A percentile compares a stretch with the other conserved stretches of the same genome.
Conservation (phyloP, 805 yeast species). For the Blastobotrys attinorum region DNA sequence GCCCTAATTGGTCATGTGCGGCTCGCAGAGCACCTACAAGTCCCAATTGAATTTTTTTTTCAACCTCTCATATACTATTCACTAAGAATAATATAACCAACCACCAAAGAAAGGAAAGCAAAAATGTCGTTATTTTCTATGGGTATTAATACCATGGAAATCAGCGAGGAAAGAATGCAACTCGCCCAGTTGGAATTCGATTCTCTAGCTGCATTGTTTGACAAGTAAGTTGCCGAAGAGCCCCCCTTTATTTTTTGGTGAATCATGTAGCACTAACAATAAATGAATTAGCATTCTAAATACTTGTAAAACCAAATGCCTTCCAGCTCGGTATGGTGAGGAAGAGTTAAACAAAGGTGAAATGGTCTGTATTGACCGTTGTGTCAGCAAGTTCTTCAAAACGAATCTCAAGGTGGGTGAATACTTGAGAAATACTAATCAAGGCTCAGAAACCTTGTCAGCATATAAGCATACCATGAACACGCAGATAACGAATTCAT, state of each 20-base stretch:
- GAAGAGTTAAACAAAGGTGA: conserved; percentile 75
- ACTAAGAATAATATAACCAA: no score
- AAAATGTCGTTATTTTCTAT: conserved; percentile 29
- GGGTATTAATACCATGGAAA: conserved; percentile 25
- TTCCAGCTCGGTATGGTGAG: conserved; percentile 81
- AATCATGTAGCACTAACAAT: no score
- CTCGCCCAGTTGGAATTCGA: conserved; percentile 29
- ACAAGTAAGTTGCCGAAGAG: conserved; percentile 20
- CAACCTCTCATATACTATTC: no score
- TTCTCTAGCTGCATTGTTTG: conserved; percentile 26
- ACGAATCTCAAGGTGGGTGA: conserved; percentile 43
- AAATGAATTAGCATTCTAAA: conserved; percentile 48
- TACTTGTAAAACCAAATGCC: conserved; percentile 68
- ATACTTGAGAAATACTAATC: conserved; percentile 16
- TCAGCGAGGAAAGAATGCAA: conserved; percentile 24
- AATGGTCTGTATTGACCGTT: conserved; percentile 84
- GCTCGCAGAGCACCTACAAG: no score
- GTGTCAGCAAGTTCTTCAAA: conserved; percentile 82
- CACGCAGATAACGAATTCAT: background rate
- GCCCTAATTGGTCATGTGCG: no score
- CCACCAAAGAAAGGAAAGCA: no score
- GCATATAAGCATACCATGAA: background rate
- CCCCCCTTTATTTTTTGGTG: background rate
- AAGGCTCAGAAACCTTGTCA: conserved; percentile 11
- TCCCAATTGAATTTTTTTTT: no score